Percentiles rank a stretch among this genome's conserved stretches.
phyloP scores from a whole-genome alignment of 257 asterid genomes.

The Nemophila menziesii region DNA sequence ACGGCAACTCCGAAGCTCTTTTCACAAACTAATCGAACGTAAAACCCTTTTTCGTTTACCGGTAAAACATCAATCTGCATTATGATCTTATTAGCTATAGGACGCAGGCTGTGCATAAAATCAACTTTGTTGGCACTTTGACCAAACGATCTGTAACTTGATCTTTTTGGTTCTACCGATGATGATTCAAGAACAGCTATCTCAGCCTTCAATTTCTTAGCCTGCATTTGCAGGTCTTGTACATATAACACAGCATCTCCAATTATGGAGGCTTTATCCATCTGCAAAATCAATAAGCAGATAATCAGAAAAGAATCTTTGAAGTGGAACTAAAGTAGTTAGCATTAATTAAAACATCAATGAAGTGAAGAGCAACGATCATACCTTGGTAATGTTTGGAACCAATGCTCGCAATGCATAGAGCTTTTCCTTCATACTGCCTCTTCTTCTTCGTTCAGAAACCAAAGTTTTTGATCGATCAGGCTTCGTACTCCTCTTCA shows the following conservation, averaged over 20 bases:
- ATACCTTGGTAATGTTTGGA: conserved; percentile 72
- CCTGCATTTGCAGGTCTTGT: conserved; percentile 53
- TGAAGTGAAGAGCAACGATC: background rate
- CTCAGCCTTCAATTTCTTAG: conserved; percentile 44
- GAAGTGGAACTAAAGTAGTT: too few relatives aligned
- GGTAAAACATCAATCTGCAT: conserved; percentile 53
- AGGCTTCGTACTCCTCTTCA: conserved; percentile 14
- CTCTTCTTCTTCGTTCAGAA: conserved; percentile 66
- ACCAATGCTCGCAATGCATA: conserved; percentile 68
- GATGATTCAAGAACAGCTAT: conserved; percentile 36
- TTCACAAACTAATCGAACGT: conserved; percentile 35
- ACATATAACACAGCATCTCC: conserved; percentile 61
- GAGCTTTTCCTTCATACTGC: conserved; percentile 77
- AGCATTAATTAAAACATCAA: too few relatives aligned
- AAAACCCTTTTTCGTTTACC: conserved; percentile 48
- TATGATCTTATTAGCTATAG: conserved; percentile 32
- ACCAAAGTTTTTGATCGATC: conserved; percentile 57
- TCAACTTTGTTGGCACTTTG: conserved; percentile 15
- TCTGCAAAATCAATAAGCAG: conserved; percentile 23
- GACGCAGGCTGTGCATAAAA: conserved; percentile 12
- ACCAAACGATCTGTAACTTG: conserved; percentile 11
- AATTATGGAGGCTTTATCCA: conserved; percentile 81
- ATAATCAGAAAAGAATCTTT: too few relatives aligned
- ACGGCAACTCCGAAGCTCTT: conserved; percentile 45
- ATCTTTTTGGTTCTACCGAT: conserved; percentile 3